Percentiles rank a stretch among this genome's conserved stretches.
These are phyloP conservation scores for Rhodosporidiobolus sp. DNA, from an alignment of 768 basidiomycete genomes.

Conservation along the genomic window DNA sequence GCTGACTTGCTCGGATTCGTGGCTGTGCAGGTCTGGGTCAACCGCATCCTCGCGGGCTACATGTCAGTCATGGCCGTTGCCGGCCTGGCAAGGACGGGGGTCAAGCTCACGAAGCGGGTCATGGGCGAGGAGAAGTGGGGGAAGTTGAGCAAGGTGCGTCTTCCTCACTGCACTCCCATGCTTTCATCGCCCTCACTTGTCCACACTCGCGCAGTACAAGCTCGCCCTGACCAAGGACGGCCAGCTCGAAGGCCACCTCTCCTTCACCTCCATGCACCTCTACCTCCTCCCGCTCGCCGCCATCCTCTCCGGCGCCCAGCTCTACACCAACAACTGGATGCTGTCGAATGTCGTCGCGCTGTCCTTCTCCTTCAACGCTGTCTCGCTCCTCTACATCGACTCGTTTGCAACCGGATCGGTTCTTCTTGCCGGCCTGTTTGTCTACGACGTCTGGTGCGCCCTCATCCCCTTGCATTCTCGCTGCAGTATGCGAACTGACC, in stretches of 20 bases:
- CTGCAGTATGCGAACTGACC: no score
- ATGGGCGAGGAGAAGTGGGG: slow-evolving; percentile 50
- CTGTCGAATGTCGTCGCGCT: slow-evolving; percentile 72
- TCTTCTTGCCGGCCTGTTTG: slow-evolving; percentile 75
- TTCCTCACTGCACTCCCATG: background rate
- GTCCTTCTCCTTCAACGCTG: slow-evolving; percentile 75
- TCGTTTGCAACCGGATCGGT: slow-evolving; percentile 82
- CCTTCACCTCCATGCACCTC: slow-evolving; percentile 53
- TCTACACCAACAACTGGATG: slow-evolving; percentile 62
- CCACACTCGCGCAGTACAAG: slow-evolving; percentile 8
- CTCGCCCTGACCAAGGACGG: slow-evolving; percentile 31
- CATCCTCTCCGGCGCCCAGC: slow-evolving; percentile 65
- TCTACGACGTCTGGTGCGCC: slow-evolving; percentile 89
- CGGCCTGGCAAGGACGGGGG: slow-evolving; percentile 53
- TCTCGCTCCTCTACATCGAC: slow-evolving; percentile 77
- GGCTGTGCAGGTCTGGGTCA: slow-evolving; percentile 56
- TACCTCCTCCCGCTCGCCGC: slow-evolving; percentile 54
- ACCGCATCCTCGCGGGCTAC: slow-evolving; percentile 62
- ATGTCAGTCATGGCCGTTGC: slow-evolving; percentile 61
- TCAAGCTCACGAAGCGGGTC: background rate
- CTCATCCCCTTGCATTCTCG: background rate
- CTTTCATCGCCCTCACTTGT: background rate
- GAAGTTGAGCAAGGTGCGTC: slow-evolving; percentile 6
- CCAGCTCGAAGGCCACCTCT: slow-evolving; percentile 45
- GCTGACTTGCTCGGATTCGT: no score